phyloP scores from a whole-genome alignment of 2,329 filamentous ascomycete genomes.

The Hypoxylon sp. region DNA sequence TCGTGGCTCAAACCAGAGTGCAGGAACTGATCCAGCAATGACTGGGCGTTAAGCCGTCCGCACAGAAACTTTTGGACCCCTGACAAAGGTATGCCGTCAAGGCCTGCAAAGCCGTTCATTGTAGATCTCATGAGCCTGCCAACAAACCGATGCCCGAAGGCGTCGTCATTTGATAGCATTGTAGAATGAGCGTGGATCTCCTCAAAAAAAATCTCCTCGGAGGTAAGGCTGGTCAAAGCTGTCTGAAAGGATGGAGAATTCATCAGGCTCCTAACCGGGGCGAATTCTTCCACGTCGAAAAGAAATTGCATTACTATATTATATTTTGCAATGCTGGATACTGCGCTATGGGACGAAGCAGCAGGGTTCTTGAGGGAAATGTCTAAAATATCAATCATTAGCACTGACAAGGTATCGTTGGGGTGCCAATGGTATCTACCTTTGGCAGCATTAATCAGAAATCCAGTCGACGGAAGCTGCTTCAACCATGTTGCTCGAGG shows the following conservation, averaged over 20 bases:
- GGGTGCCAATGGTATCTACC: background rate
- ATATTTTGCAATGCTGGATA: background rate
- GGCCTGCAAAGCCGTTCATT: constrained; percentile 13
- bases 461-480: background rate
- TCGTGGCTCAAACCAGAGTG: background rate
- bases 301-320: background rate
- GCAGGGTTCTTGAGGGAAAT: background rate
- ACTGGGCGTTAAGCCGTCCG: background rate
- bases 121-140: constrained; percentile 7
- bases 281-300: background rate
- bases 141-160: constrained; percentile 9
- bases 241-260: background rate
- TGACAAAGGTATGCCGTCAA: constrained; percentile 1
- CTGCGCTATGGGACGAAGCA: background rate
- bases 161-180: background rate
- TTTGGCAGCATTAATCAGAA: background rate
- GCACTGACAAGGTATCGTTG: background rate
- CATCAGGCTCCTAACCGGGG: background rate
- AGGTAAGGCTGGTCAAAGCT: background rate
- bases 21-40: constrained; percentile 1
- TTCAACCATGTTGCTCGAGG: background rate
- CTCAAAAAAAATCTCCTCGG: background rate
- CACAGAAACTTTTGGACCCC: constrained; percentile 10
- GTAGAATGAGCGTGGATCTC: background rate
- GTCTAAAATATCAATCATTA: background rate